Conservation (phyloP, 2,329 filamentous ascomycete genomes). For the Trichoderma afroharzianum region DNA sequence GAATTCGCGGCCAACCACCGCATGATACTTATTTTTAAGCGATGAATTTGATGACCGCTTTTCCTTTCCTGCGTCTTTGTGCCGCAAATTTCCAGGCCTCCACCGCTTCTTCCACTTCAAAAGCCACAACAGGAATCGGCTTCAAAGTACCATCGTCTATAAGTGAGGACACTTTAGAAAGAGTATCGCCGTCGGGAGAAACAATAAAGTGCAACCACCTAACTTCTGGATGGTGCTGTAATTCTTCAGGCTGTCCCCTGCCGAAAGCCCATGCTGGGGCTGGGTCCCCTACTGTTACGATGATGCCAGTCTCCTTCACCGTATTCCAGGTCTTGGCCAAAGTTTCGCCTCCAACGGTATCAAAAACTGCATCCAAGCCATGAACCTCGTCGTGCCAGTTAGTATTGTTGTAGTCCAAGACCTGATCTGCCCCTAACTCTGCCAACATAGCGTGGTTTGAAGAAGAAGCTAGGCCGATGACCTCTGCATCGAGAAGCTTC, state of each 20-base stretch:
- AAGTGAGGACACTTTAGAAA: conserved; percentile 21
- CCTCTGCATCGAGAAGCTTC: conserved; percentile 21
- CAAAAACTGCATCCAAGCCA: not conserved
- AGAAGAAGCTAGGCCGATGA: conserved; percentile 21
- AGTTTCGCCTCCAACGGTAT: not conserved
- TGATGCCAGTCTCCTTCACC: conserved; percentile 22
- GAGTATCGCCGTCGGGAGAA: conserved; percentile 19
- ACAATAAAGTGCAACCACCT: conserved; percentile 30
- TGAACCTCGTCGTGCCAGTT: not conserved
- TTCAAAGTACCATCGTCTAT: conserved; percentile 24
- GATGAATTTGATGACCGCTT: conserved; percentile 27
- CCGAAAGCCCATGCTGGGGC: conserved; percentile 31
- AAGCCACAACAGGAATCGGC: conserved; percentile 23
- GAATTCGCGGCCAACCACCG: not conserved
- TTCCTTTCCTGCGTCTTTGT: conserved; percentile 23
- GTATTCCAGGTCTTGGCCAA: not conserved
- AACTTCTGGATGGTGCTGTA: conserved; percentile 19
- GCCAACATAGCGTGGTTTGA: not conserved
- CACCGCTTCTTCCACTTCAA: conserved; percentile 22
- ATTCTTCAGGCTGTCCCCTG: conserved; percentile 20
- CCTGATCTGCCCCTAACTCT: not conserved
- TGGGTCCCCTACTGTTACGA: conserved; percentile 36
- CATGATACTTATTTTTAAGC: not conserved
- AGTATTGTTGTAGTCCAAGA: not conserved
- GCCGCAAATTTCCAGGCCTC: conserved; percentile 27